A percentile compares a stretch with the other conserved stretches of the same genome.
These are phyloP conservation scores for Pyrenopolyporus hunteri DNA, from an alignment of 495 filamentous ascomycete genomes.

Conservation along the genomic window DNA sequence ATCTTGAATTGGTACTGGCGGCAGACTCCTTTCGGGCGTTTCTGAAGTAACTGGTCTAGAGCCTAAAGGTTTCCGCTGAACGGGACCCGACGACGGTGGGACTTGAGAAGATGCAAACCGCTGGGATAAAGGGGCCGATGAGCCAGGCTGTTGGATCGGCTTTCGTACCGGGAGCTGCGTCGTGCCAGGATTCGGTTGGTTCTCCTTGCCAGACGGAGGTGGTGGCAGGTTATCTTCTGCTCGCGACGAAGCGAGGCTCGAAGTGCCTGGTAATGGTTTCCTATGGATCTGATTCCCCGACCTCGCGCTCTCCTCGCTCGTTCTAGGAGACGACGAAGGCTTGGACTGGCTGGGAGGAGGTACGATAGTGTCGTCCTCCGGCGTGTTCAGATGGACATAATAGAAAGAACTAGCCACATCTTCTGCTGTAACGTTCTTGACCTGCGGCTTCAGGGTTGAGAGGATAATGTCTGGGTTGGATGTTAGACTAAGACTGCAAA, in stretches of 20 bases:
- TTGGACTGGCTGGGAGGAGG: conserved; percentile 51
- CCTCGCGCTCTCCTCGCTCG: conserved; percentile 54
- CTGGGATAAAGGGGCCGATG: conserved; percentile 8
- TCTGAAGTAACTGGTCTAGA: conserved; percentile 20
- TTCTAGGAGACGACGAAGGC: conserved; percentile 50
- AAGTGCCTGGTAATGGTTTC: conserved; percentile 49
- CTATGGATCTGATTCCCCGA: conserved; percentile 46
- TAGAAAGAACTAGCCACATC: conserved; percentile 90
- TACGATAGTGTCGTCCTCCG: conserved; percentile 59
- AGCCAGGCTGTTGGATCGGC: conserved; percentile 1
- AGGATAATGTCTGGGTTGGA: conserved; percentile 79
- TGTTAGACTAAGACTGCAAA: conserved; percentile 25
- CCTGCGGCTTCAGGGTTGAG: conserved; percentile 84
- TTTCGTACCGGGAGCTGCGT: conserved; percentile 15
- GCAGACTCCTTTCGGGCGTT: conserved; percentile 12
- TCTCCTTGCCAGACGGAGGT: conserved; percentile 35
- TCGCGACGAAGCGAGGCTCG: conserved; percentile 30
- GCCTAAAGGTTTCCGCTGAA: conserved; percentile 33
- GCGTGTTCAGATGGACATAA: conserved; percentile 80
- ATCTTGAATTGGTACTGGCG: conserved; percentile 15
- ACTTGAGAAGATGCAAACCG: conserved; percentile 10
- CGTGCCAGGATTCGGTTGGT: conserved; percentile 18
- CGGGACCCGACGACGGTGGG: background rate
- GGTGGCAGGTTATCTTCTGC: conserved; percentile 15
- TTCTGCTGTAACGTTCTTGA: conserved; percentile 84